phyloP scores from a whole-genome alignment of 345 rosid species.

The Syzygium oleosum region DNA sequence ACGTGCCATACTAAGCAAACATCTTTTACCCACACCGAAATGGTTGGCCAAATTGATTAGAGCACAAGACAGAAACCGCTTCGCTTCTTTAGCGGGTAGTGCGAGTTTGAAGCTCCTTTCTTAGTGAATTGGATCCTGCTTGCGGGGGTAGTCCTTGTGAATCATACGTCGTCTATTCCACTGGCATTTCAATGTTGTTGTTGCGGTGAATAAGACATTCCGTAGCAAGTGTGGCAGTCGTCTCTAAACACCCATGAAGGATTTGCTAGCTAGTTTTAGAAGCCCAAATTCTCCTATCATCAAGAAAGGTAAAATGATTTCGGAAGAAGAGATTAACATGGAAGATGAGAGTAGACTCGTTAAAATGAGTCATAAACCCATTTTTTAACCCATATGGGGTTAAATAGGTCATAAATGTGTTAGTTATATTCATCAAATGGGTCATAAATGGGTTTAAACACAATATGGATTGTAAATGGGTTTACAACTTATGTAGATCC shows the following conservation, averaged over 20 bases:
- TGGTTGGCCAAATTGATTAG: neutral
- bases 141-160: neutral
- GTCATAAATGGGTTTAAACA: no score
- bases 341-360: neutral
- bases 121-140: neutral
- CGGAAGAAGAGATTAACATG: neutral
- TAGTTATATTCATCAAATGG: no score
- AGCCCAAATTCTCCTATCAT: neutral
- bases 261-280: neutral
- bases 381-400: no score
- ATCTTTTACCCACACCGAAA: neutral
- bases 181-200: neutral
- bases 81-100: neutral
- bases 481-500: no score
- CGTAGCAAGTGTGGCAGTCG: neutral
- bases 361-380: no score
- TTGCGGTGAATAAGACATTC: neutral
- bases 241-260: neutral
- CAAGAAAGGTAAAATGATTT: neutral
- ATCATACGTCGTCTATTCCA: neutral
- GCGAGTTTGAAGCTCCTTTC: neutral
- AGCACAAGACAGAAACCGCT: neutral
- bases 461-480: no score
- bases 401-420: no score
- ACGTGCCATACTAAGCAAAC: neutral